These are phyloP conservation scores for Bifiguratus adelaidae DNA, from an alignment of 192 early-diverging fungal genomes.

Conservation along the genomic window DNA sequence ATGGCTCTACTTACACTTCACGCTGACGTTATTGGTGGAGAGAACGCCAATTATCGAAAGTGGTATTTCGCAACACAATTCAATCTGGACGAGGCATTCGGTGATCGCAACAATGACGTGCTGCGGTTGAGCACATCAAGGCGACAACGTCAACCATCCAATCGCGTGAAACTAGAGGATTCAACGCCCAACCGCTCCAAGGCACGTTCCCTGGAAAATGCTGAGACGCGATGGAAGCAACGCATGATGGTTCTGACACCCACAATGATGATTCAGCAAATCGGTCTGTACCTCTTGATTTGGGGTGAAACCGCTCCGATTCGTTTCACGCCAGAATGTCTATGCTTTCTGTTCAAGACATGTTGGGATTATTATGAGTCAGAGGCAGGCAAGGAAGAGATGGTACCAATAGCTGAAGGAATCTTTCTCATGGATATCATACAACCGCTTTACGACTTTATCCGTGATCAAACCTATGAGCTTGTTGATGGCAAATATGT, in stretches of 20 bases:
- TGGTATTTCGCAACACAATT: slow-evolving; percentile 76
- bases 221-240: slow-evolving; percentile 51
- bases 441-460: slow-evolving; percentile 60
- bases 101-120: slow-evolving; percentile 16
- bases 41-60: slow-evolving; percentile 70
- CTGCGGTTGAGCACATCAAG: slow-evolving; percentile 19
- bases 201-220: slow-evolving; percentile 13
- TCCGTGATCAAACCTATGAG: slow-evolving; percentile 68
- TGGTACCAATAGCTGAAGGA: slow-evolving; percentile 49
- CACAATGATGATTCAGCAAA: slow-evolving; percentile 55
- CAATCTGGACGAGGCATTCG: slow-evolving; percentile 33
- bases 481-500: slow-evolving; percentile 55
- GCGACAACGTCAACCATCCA: slow-evolving; percentile 9
- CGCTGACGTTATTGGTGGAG: slow-evolving; percentile 72
- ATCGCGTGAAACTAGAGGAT: slow-evolving; percentile 3
- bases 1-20: slow-evolving; percentile 64
- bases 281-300: slow-evolving; percentile 63
- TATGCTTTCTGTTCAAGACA: slow-evolving; percentile 73
- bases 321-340: slow-evolving; percentile 60
- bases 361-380: slow-evolving; percentile 49
- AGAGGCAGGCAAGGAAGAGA: slow-evolving; percentile 35
- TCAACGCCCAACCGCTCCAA: no score
- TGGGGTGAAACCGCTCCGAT: slow-evolving; percentile 75
- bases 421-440: slow-evolving; percentile 58
- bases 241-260: slow-evolving; percentile 65